Percentiles rank a stretch among this genome's conserved stretches.
These are phyloP conservation scores for Macrophomina tecta DNA, from an alignment of 2,329 filamentous ascomycete genomes.

Conservation along the genomic window DNA sequence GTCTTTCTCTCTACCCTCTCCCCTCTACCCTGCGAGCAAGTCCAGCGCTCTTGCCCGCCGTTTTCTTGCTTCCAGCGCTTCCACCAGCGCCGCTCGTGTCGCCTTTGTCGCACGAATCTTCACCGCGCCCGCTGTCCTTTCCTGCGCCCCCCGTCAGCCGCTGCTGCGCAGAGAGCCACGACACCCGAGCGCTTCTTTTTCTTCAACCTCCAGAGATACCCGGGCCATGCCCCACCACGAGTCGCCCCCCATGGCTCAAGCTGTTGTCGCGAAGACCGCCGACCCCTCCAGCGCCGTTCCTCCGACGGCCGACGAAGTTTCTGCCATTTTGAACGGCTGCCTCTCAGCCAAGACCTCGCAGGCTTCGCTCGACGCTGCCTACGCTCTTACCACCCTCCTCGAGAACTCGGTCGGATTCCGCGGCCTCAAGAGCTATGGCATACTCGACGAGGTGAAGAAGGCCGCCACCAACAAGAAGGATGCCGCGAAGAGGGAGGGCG, in stretches of 20 bases:
- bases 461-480: slow-evolving; percentile 94
- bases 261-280: slow-evolving; percentile 54
- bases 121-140: slow-evolving; percentile 6
- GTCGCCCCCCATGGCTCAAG: slow-evolving; percentile 56
- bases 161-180: slow-evolving; percentile 18
- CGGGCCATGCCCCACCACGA: slow-evolving; percentile 56
- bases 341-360: slow-evolving; percentile 60
- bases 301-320: slow-evolving; percentile 55
- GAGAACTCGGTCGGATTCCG: slow-evolving; percentile 69
- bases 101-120: slow-evolving; percentile 13
- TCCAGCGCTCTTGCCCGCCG: slow-evolving; percentile 4
- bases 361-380: slow-evolving; percentile 66
- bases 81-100: slow-evolving; percentile 16
- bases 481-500: slow-evolving; percentile 80
- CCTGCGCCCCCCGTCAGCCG: slow-evolving; percentile 13
- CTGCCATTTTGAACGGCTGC: slow-evolving; percentile 50
- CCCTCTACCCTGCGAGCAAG: slow-evolving; percentile 10
- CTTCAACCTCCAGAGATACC: slow-evolving; percentile 21
- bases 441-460: slow-evolving; percentile 71
- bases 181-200: slow-evolving; percentile 1
- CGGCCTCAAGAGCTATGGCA: slow-evolving; percentile 66
- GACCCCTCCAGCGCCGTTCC: slow-evolving; percentile 43
- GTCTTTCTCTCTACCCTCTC: slow-evolving; percentile 9
- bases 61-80: slow-evolving; percentile 6
- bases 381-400: slow-evolving; percentile 68